phyloP scores from a whole-genome alignment of 805 yeast species.

The Wickerhamiella galacta region DNA sequence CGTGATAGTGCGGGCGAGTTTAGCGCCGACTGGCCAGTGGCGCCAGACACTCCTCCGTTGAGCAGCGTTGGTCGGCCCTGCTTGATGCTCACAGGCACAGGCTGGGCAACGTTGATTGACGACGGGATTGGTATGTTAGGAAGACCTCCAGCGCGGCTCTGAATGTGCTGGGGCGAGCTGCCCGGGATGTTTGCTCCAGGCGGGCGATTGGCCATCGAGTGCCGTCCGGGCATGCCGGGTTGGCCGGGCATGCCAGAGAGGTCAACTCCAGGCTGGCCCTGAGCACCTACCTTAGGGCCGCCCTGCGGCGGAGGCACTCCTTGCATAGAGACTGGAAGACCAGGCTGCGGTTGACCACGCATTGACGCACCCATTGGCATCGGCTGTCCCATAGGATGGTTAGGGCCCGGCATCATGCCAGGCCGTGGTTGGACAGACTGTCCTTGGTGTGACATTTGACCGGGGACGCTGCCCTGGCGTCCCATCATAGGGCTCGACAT shows the following conservation, averaged over 20 bases:
- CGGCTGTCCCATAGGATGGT: too few relatives aligned
- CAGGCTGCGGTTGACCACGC: too few relatives aligned
- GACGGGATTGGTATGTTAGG: conserved; percentile 30
- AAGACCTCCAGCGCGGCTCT: background rate
- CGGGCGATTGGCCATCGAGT: too few relatives aligned
- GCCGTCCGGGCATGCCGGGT: background rate
- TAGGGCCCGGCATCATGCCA: background rate
- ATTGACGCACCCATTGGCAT: too few relatives aligned
- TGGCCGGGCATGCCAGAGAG: background rate
- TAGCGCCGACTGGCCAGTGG: conserved; percentile 65
- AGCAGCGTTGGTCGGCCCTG: conserved; percentile 60
- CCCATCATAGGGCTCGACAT: background rate
- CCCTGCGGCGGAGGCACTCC: too few relatives aligned
- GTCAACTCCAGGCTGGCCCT: too few relatives aligned
- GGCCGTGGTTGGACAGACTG: background rate
- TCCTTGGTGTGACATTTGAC: background rate
- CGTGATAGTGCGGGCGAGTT: conserved; percentile 52
- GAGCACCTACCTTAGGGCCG: too few relatives aligned
- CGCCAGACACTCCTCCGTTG: conserved; percentile 23
- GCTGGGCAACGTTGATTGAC: conserved; percentile 46
- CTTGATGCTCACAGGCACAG: conserved; percentile 46
- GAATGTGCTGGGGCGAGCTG: too few relatives aligned
- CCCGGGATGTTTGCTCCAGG: too few relatives aligned
- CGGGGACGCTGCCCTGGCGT: background rate
- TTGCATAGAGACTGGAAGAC: too few relatives aligned